These are phyloP conservation scores for Phytophthora uliginosa DNA, from an alignment of 352 stramenopile species.

Conservation along the genomic window DNA sequence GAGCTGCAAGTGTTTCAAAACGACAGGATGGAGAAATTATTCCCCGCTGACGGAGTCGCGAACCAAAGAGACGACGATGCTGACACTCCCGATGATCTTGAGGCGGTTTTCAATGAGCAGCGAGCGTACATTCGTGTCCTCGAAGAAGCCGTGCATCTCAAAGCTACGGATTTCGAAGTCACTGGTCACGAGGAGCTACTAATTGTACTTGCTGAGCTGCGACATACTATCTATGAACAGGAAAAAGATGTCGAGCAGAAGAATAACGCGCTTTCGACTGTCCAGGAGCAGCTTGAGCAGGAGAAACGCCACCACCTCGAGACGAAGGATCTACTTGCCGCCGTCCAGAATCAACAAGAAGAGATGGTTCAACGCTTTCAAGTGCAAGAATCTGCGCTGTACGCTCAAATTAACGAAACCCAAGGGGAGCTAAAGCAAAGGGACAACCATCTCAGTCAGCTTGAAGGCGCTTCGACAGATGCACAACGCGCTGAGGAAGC, in stretches of 20 bases:
- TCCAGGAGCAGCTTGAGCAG: slow-evolving; percentile 35
- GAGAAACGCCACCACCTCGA: slow-evolving; percentile 33
- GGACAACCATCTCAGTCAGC: slow-evolving; percentile 18
- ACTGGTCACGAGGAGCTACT: slow-evolving; percentile 83
- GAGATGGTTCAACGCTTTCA: slow-evolving; percentile 28
- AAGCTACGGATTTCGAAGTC: slow-evolving; percentile 73
- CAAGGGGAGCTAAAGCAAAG: slow-evolving; percentile 45
- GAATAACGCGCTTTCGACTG: slow-evolving; percentile 6
- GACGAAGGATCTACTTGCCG: slow-evolving; percentile 30
- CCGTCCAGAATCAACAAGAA: slow-evolving; percentile 27
- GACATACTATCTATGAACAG: slow-evolving; percentile 83
- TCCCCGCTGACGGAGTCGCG: not conserved
- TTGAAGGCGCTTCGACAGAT: slow-evolving; percentile 23
- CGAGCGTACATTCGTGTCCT: slow-evolving; percentile 79
- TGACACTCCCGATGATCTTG: slow-evolving; percentile 11
- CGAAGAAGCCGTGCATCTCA: slow-evolving; percentile 81
- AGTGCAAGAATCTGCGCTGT: slow-evolving; percentile 40
- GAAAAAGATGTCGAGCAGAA: slow-evolving; percentile 63
- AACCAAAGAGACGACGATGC: slow-evolving; percentile 8
- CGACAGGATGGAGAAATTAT: slow-evolving; percentile 29
- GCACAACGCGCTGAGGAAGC: slow-evolving; percentile 29
- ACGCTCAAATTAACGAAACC: slow-evolving; percentile 36
- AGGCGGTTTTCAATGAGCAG: slow-evolving; percentile 48
- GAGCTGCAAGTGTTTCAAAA: slow-evolving; percentile 55
- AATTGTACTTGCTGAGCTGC: slow-evolving; percentile 77